Evolutionary conservation across 2,329 filamentous ascomycete genomes (phyloP), one percentile per base, ranked within the genome.

Genomic region (Epichloe amarillans): DNA sequence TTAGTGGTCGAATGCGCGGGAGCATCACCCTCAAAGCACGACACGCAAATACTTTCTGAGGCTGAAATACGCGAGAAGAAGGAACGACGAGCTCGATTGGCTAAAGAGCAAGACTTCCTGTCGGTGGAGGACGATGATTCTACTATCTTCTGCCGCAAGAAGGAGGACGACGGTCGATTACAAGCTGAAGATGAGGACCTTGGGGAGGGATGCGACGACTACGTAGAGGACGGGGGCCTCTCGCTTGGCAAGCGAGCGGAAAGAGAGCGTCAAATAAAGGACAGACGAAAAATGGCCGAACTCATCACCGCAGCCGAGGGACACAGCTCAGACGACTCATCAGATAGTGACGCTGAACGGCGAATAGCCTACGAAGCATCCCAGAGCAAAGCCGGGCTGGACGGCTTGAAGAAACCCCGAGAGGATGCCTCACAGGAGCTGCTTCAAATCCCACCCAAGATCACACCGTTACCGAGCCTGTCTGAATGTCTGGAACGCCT

Each of bases 1-100:
- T 64, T 80, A 50, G 76, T 90, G 19, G 83, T 88, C 26, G 72
- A 82, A 11, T 75, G 50, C 55, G 65, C 39, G 56, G 63, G 60
- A 58, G 58, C 36, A 53, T 46, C 56, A 43, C 57, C 48, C 65
- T 69, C 35, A 60, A 61, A 57, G 4, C 58, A 54, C 21, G 64
- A 60, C 14, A 72, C 73, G 2, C 56, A 72, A 5, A 89, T 96
- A 55, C 82, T 91, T 3, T 89, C 84, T 2, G 85, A 90, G 54
- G 80, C 85, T 2, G 87, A 96, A 62, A 95, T 97, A 47, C 79
- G 78, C 30, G 90, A 95, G 67, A 94, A 90, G 71, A 97, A 96
- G 66, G 86, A 88, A 53, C 80, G 93, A 2, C 80, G 91, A 15
- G 84, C 85, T n/a, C 82, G 91, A 1, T 66, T 94, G 11, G 90